Evolutionary conservation across 2,329 filamentous ascomycete species (phyloP).

Genomic region (Ophiostoma piceae): DNA sequence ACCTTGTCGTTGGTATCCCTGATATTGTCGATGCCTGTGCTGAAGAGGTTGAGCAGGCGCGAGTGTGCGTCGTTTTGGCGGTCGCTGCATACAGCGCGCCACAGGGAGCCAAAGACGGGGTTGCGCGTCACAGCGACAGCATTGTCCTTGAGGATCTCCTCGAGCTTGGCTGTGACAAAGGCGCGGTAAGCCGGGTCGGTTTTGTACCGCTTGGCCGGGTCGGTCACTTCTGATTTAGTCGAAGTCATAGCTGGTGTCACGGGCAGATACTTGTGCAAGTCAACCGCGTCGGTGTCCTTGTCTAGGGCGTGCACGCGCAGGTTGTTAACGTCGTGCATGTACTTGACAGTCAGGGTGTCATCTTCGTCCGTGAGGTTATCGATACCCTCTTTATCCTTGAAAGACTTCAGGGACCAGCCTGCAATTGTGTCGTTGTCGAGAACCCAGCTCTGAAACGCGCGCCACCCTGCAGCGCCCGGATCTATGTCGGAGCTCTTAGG

Average conservation of each 20-base stretch:
- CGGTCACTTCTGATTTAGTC: slow-evolving; percentile 30
- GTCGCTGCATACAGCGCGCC: slow-evolving; percentile 47
- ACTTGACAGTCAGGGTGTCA: neutral
- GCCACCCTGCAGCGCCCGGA: neutral
- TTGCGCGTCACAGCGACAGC: slow-evolving; percentile 44
- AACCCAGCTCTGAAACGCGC: neutral
- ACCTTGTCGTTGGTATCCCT: slow-evolving; percentile 33
- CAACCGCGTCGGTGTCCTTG: neutral
- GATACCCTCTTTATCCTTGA: neutral
- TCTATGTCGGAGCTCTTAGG: neutral
- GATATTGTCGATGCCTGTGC: slow-evolving; percentile 38
- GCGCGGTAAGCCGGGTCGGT: slow-evolving; percentile 37
- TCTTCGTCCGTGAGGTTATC: neutral
- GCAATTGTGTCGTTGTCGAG: neutral
- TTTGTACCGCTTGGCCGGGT: slow-evolving; percentile 40
- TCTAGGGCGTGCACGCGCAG: neutral
- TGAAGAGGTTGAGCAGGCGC: slow-evolving; percentile 40
- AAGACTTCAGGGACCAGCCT: neutral
- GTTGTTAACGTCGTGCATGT: neutral
- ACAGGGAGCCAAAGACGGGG: slow-evolving; percentile 47
- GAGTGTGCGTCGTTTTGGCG: slow-evolving; percentile 39
- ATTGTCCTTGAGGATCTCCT: slow-evolving; percentile 41
- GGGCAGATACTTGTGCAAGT: neutral
- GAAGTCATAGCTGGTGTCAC: slow-evolving; percentile 28
- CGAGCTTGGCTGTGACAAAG: slow-evolving; percentile 38